Evolutionary conservation across 2,329 filamentous ascomycete species (phyloP).

Genomic region (Verticillium tricorpus): DNA sequence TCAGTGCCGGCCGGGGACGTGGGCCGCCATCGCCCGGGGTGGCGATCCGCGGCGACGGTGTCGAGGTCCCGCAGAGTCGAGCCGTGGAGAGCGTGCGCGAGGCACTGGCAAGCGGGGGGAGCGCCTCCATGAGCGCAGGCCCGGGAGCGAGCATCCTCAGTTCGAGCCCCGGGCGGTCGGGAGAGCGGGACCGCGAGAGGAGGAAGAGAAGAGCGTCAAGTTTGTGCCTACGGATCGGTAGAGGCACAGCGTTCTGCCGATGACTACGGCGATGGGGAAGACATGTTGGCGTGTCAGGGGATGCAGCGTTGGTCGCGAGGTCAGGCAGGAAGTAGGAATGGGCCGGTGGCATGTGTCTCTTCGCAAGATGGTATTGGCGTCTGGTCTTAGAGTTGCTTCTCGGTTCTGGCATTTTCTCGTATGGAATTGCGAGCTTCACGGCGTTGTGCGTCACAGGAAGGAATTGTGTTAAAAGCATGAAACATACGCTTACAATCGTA

Average conservation of each 20-base stretch:
- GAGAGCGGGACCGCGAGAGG: conserved; percentile 43
- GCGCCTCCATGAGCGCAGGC: conserved; percentile 11
- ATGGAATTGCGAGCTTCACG: neutral
- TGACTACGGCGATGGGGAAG: neutral
- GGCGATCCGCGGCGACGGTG: conserved; percentile 41
- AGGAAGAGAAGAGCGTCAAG: conserved; percentile 65
- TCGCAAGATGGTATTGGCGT: neutral
- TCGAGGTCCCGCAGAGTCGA: conserved; percentile 54
- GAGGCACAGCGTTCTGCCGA: neutral
- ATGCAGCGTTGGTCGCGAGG: too few species aligned
- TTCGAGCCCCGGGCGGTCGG: conserved; percentile 41
- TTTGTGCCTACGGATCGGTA: conserved; percentile 41
- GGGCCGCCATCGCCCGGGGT: neutral
- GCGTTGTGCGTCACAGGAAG: neutral
- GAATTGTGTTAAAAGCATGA: neutral
- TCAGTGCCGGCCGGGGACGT: conserved; percentile 3
- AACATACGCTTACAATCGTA: neutral
- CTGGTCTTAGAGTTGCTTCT: neutral
- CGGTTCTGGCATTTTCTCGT: neutral
- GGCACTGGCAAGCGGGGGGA: conserved; percentile 32
- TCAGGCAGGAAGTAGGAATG: too few species aligned
- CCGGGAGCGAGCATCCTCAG: conserved; percentile 32
- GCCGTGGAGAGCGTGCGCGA: conserved; percentile 58
- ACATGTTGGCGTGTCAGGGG: neutral
- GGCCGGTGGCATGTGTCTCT: neutral